Evolutionary conservation across 2,329 filamentous ascomycete genomes (phyloP), one percentile per base, ranked within the genome.

Genomic region (Ramularia endophylla): DNA sequence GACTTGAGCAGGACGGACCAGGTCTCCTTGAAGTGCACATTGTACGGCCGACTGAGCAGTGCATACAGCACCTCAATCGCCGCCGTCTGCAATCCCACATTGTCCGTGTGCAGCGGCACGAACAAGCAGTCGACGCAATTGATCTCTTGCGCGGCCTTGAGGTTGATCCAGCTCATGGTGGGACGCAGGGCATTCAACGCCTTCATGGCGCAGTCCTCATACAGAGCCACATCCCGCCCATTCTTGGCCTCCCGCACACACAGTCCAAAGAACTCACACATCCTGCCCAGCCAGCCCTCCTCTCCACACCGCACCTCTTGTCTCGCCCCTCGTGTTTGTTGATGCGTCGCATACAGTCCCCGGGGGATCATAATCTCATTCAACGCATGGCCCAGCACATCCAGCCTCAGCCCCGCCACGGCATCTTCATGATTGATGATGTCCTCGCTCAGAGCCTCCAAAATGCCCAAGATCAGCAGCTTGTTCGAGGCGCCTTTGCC

Each of bases 391-490:
- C 88, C 94, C 47, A 98, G 75, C 41, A 86, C 79, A 38, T 82
- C 84, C 60, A 90, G 86, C 50, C 90, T 80, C 56, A 95, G 70
- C 12, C 85, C 84, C 11, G 90, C 88, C 4, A 88, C 81, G 2
- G 85, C 77, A 64, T 97, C 92, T 59, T 97, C 92, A n/a, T 44
- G 49, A 52, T 85, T 86, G 67, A 97, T 95, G 38, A 95, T 80
- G 62, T 97, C 92, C 54, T 97, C 92, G 2, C 90, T 94, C 25
- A 98, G 73, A 13, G 84, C 89, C 68, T 97, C 92, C 37, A 98
- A 74, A 32, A 97, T 78, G 45, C 83, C 84, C 25, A 98, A 74
- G 22, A 95, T 89, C 41, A 97, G 77, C 60, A 92, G 85, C 65
- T 94, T 92, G 62, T 88, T 82, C 34, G 75, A 71, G 25, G 76